Evolutionary conservation across 441 rosid species (phyloP), one percentile per base, ranked within the genome.

Genomic region (Populus hybrid): DNA sequence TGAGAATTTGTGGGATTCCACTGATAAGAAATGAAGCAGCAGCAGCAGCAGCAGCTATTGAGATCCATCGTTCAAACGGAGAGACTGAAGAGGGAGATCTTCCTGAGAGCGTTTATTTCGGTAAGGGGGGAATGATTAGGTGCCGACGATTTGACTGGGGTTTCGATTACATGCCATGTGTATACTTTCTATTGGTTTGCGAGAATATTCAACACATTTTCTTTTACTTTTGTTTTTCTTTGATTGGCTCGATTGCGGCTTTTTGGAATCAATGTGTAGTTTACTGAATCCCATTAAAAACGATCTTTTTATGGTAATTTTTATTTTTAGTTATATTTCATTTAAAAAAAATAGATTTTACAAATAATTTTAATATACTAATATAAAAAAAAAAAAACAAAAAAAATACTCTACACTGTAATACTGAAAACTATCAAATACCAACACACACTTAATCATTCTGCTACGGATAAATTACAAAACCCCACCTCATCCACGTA

Each of bases 51-150:
- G 66, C 53, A 16, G 77, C 3, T 34, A 85, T 30, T 12, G 78
- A 76, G 70, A 75, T 84, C 82, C 87, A 88, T 80, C 1, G 23
- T 8, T 53, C 14, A 8, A 26, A 23, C 2, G 50, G 40, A 46
- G 6, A 42, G n/a, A 14, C 11, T 14, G 50, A 36, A 26, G 10
- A 12, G 18, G 19, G 66, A 23, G 26, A 61, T 1, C 53, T 46
- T 46, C 53, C 18, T 12, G 66, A 61, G 26, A 61, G 19, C 21
- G 11, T 69, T 19, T 35, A n/a, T 12, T 34, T 19, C 36, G 71
- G 50, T 19, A 9, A 34, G n/a, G 42, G 50, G 34, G 7, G 23
- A 16, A 34, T 3, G 11, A 18, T 69, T 34, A 4, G 65, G 65
- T 61, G 66, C 66, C 12, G 14, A 19, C 12, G 9, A 9, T 23